Evolutionary conservation across 345 rosid genomes (phyloP).

Genomic region (Arabidopsis suecica): DNA sequence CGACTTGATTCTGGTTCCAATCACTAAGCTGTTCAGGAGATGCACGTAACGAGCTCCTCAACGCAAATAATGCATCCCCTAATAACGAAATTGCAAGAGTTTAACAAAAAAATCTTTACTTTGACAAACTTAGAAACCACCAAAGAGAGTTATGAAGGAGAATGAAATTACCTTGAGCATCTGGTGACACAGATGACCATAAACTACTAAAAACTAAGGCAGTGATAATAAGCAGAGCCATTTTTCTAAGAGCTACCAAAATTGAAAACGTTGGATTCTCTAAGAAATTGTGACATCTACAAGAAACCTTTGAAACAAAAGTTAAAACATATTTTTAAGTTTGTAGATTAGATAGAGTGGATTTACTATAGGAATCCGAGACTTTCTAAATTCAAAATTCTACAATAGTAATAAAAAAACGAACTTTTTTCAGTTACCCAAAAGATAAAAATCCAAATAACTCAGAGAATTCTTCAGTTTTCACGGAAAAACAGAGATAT

Average conservation of each 20-base stretch:
- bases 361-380: neutral
- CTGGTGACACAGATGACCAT: slow-evolving; percentile 59
- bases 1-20: slow-evolving; percentile 86
- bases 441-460: slow-evolving; percentile 3
- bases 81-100: slow-evolving; percentile 34
- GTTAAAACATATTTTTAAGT: neutral
- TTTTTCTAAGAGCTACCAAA: slow-evolving; percentile 36
- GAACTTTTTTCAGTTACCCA: slow-evolving; percentile 29
- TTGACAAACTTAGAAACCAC: neutral
- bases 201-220: slow-evolving; percentile 55
- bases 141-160: neutral
- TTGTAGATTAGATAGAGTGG: neutral
- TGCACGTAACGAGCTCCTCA: slow-evolving; percentile 64
- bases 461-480: neutral
- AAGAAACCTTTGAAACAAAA: slow-evolving; percentile 7
- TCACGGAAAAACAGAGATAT: neutral
- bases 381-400: neutral
- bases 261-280: slow-evolving; percentile 1
- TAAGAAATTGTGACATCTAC: slow-evolving; percentile 27
- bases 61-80: slow-evolving; percentile 75
- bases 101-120: neutral
- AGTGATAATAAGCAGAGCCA: slow-evolving; percentile 55
- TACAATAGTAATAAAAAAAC: neutral
- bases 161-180: slow-evolving; percentile 68
- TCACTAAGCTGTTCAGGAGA: slow-evolving; percentile 59